Evolutionary conservation across 495 filamentous ascomycete genomes (phyloP), one percentile per base, ranked within the genome.

Genomic region (Staphylotrichum tortipilum): DNA sequence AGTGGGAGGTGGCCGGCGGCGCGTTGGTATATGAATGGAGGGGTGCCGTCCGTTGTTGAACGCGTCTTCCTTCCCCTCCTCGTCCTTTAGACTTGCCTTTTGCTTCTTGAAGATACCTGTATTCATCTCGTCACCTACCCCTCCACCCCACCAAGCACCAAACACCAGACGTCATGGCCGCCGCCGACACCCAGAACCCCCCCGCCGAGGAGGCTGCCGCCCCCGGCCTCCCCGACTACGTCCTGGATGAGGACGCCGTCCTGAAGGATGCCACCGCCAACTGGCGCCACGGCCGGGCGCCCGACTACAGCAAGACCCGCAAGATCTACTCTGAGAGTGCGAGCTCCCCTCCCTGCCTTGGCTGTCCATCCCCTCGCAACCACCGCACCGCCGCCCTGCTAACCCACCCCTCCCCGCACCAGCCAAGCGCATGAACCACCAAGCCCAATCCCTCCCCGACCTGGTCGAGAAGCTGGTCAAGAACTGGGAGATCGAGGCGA

Each of bases 401-500:
- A n/a, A 19, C 18, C 26, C 46, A 54, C 14, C 56, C 42, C 42
- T 33, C 48, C 23, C 42, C 44, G 15, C 55, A 82, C n/a, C n/a
- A n/a, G 80, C 75, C n/a, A 82, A 80, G 55, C 69, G 60, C 7
- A 64, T 60, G 49, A 65, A 60, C 55, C 80, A 83, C 63, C 65
- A 64, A 28, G 71, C 78, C n/a, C 67, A 65, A 22, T 77, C 70
- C 51, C 71, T 85, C 8, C 74, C 76, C 7, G 56, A 69, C 46
- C 71, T 85, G 2, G 78, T 85, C 49, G 73, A 84, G 55, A 83
- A 83, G 62, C 76, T 84, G 0, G 80, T 84, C 58, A 84, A 85
- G 62, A 84, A 84, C 68, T 84, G 81, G 81, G 80, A 84, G 59
- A 75, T 83, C 53, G 81, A 85, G 64, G 80, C 81, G 9, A 81